Evolutionary conservation across 345 rosid species (phyloP).

Genomic region (Chamaenerion angustifolium): DNA sequence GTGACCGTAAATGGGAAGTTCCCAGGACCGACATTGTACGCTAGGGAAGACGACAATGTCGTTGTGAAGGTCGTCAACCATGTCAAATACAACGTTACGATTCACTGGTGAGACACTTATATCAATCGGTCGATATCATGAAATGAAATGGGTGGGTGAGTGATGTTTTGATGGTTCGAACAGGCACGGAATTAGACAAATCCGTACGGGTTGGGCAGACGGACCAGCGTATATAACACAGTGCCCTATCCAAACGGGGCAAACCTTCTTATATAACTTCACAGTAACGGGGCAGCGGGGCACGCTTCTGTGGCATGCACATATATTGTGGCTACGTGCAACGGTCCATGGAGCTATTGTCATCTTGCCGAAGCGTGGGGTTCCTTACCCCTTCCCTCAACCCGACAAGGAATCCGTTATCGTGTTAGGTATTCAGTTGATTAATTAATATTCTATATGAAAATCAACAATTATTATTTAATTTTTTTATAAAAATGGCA

Average conservation of each 20-base stretch:
- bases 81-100: conserved; percentile 46
- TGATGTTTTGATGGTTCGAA: neutral
- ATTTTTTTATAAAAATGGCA: conserved; percentile 9
- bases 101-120: conserved; percentile 37
- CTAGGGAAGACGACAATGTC: conserved; percentile 42
- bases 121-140: neutral
- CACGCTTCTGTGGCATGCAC: conserved; percentile 68
- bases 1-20: conserved; percentile 30
- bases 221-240: conserved; percentile 78
- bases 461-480: no score
- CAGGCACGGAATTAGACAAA: conserved; percentile 74
- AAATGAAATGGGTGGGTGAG: neutral
- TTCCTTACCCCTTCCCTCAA: conserved; percentile 49
- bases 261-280: conserved; percentile 38
- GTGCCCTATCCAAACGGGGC: conserved; percentile 59
- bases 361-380: conserved; percentile 47
- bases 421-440: conserved; percentile 26
- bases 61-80: conserved; percentile 41
- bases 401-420: conserved; percentile 42
- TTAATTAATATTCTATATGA: no score
- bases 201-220: conserved; percentile 75
- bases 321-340: conserved; percentile 55
- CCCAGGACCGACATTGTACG: conserved; percentile 43
- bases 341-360: conserved; percentile 57
- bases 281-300: conserved; percentile 57